Conservation (phyloP, 2,329 filamentous ascomycete species). For the Apiospora phragmitis region DNA sequence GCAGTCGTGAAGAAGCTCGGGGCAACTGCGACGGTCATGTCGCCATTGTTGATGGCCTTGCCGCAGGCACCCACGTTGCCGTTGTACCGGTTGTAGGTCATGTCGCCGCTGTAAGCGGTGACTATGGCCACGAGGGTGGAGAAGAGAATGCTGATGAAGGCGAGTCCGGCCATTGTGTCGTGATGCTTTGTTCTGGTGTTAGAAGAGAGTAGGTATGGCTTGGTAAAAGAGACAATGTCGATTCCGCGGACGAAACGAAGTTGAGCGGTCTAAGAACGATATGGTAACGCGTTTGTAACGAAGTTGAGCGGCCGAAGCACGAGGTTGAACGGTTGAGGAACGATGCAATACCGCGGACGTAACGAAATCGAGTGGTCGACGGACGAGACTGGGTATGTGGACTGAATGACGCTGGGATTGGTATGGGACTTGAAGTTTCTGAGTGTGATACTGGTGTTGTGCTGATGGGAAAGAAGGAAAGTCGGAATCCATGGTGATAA, state of each 20-base stretch:
- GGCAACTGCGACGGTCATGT: slow-evolving; percentile 12
- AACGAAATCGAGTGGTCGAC: too few species aligned
- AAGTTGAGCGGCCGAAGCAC: not conserved
- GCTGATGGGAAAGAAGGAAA: not conserved
- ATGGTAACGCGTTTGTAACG: too few species aligned
- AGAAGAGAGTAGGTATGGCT: not conserved
- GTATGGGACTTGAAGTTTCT: not conserved
- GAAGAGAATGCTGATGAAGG: not conserved
- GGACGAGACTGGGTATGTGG: not conserved
- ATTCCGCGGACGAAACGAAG: not conserved
- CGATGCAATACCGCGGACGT: too few species aligned
- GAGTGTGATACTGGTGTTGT: not conserved
- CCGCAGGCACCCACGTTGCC: not conserved
- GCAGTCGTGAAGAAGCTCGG: not conserved
- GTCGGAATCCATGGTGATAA: not conserved
- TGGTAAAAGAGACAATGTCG: not conserved
- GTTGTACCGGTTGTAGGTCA: not conserved
- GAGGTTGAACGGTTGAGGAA: not conserved
- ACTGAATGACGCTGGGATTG: not conserved
- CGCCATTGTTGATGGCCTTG: slow-evolving; percentile 1
- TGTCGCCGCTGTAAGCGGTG: not conserved
- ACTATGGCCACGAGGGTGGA: not conserved
- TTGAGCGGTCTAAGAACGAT: not conserved
- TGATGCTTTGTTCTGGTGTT: not conserved
- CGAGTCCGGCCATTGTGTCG: not conserved